A percentile compares a stretch with the other conserved stretches of the same genome.
Conservation (phyloP, 2,329 filamentous ascomycete genomes). For the Gnomoniopsis smithogilvyi region DNA sequence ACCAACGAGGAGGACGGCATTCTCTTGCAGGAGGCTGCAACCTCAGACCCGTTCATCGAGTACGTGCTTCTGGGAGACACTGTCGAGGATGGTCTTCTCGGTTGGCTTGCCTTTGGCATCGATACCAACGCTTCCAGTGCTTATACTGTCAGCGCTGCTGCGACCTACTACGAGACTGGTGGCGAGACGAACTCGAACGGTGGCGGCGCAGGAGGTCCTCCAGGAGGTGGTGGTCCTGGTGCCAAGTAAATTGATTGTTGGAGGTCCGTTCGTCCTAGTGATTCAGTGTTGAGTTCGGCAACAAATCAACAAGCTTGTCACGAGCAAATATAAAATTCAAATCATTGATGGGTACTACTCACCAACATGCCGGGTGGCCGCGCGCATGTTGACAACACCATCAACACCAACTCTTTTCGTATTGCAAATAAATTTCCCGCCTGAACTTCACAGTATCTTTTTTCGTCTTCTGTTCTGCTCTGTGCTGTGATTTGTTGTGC, state of each 20-base stretch:
- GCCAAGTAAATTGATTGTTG: neutral
- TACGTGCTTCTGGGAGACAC: conserved; percentile 55
- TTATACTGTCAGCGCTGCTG: conserved; percentile 27
- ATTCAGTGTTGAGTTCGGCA: too few species aligned
- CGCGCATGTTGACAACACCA: too few species aligned
- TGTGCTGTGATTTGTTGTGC: conserved; percentile 5
- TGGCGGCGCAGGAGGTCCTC: conserved; percentile 11
- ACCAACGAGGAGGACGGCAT: conserved; percentile 28
- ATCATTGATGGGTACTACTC: too few species aligned
- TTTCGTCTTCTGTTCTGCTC: neutral
- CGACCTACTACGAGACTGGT: conserved; percentile 30
- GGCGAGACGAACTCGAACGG: conserved; percentile 28
- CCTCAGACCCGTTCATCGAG: conserved; percentile 38
- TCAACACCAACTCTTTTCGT: neutral
- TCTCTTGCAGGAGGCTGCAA: conserved; percentile 25
- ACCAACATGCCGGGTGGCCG: too few species aligned
- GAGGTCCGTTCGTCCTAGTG: neutral
- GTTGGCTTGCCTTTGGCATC: conserved; percentile 53
- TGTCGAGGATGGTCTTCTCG: conserved; percentile 49
- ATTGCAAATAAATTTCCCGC: too few species aligned
- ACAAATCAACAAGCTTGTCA: too few species aligned
- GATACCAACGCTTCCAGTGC: conserved; percentile 29
- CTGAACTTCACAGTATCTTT: neutral
- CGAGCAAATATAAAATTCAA: too few species aligned
- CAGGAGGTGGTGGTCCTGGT: neutral